A percentile compares a stretch with the other conserved stretches of the same genome.
Evolutionary conservation across 164 flowering plant species (phyloP).

Genomic region (Magnolia kwangsiensis): DNA sequence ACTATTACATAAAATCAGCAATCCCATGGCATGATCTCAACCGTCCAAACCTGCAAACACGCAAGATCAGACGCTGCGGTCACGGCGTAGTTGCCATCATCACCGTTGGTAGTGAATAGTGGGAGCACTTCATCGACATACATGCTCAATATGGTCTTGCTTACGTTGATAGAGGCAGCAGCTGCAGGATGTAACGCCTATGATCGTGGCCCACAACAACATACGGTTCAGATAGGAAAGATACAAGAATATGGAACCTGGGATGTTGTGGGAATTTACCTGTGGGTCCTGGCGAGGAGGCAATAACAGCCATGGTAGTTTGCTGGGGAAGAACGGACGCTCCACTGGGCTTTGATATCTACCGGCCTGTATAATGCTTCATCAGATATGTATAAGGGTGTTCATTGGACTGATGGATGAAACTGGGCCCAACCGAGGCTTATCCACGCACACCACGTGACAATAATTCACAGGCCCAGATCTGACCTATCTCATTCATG

Average conservation of each 20-base stretch:
- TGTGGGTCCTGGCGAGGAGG: constrained; percentile 30
- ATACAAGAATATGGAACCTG: neutral
- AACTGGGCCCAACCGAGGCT: neutral
- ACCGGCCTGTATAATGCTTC: constrained; percentile 42
- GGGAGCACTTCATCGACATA: constrained; percentile 66
- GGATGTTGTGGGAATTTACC: constrained; percentile 22
- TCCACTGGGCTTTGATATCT: constrained; percentile 78
- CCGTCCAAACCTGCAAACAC: constrained; percentile 69
- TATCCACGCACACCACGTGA: too few relatives aligned
- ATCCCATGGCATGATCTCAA: neutral
- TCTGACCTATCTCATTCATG: too few relatives aligned
- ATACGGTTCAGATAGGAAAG: neutral
- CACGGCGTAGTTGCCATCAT: constrained; percentile 71
- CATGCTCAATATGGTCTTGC: constrained; percentile 55
- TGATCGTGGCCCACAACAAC: neutral
- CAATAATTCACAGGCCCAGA: too few relatives aligned
- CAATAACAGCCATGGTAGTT: constrained; percentile 46
- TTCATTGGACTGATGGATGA: neutral
- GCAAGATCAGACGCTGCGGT: constrained; percentile 58
- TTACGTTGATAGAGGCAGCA: constrained; percentile 56
- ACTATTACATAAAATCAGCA: neutral
- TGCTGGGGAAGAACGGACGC: constrained; percentile 73
- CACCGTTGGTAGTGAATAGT: constrained; percentile 47
- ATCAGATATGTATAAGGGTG: neutral
- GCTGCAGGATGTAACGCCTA: constrained; percentile 75